Evolutionary conservation across 1,284 basidiomycete species (phyloP).

Genomic region (Cutaneotrichosporon sp.): DNA sequence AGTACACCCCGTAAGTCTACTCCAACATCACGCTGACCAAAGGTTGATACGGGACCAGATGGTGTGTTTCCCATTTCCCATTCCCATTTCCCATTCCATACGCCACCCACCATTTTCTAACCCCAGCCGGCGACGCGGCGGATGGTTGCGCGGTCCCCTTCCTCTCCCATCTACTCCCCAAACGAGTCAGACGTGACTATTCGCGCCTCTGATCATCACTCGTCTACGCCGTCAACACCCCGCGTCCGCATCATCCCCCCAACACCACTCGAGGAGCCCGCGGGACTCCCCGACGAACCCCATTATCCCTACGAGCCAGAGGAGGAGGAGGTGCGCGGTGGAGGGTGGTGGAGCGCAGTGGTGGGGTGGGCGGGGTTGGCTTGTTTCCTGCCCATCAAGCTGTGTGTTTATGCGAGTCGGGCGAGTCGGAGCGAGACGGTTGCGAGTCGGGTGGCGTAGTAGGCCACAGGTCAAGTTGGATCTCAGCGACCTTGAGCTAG

Average conservation of each 20-base stretch:
- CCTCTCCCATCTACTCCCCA: neutral
- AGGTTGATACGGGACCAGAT: conserved; percentile 9
- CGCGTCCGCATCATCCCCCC: neutral
- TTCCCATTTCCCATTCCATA: neutral
- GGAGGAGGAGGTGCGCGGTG: no score
- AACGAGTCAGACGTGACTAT: conserved; percentile 6
- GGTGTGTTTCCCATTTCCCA: neutral
- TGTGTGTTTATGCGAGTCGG: neutral
- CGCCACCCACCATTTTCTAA: neutral
- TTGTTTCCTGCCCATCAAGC: conserved; percentile 1
- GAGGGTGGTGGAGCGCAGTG: neutral
- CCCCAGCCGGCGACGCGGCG: neutral
- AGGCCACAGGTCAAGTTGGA: no score
- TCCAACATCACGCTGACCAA: neutral
- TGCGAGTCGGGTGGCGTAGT: neutral
- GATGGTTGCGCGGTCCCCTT: neutral
- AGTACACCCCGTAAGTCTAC: neutral
- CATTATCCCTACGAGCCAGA: neutral
- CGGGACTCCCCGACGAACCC: neutral
- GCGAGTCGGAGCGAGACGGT: neutral
- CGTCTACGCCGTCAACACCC: neutral
- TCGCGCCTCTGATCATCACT: neutral
- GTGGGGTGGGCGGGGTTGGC: neutral
- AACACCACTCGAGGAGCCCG: neutral
- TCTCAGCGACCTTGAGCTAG: no score